phyloP scores from a whole-genome alignment of 2,329 filamentous ascomycete species.

The Xylariomycetidae sp. region DNA sequence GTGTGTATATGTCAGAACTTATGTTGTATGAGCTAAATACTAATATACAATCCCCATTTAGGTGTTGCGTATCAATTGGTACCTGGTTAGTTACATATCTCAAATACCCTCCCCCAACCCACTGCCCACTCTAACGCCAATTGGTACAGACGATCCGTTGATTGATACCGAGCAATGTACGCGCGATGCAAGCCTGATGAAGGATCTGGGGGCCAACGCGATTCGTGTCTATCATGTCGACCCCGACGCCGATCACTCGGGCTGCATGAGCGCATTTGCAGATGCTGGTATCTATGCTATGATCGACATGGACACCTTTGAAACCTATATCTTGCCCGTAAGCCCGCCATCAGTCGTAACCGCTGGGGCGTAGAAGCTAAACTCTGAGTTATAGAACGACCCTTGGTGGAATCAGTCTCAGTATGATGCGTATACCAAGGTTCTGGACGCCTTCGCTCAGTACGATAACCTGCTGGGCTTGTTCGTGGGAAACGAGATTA shows the following conservation, averaged over 20 bases:
- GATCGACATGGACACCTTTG: slow-evolving; percentile 75
- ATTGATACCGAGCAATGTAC: slow-evolving; percentile 70
- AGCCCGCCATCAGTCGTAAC: slow-evolving; percentile 16
- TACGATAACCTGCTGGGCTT: slow-evolving; percentile 81
- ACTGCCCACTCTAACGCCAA: slow-evolving; percentile 4
- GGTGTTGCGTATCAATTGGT: slow-evolving; percentile 68
- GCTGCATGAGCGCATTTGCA: slow-evolving; percentile 76
- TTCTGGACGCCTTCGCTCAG: slow-evolving; percentile 71
- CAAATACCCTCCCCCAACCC: neutral
- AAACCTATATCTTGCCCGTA: slow-evolving; percentile 62
- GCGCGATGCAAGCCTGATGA: slow-evolving; percentile 72
- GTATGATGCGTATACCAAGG: slow-evolving; percentile 60
- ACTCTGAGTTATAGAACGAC: slow-evolving; percentile 35
- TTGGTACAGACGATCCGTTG: slow-evolving; percentile 61
- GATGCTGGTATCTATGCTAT: slow-evolving; percentile 80
- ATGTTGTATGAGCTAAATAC: neutral
- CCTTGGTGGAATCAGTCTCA: slow-evolving; percentile 72
- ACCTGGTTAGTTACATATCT: slow-evolving; percentile 26
- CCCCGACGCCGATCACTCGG: slow-evolving; percentile 62
- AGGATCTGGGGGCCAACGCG: slow-evolving; percentile 73
- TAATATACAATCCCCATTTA: slow-evolving; percentile 27
- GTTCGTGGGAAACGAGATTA: slow-evolving; percentile 85
- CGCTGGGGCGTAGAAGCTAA: slow-evolving; percentile 2
- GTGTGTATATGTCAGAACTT: slow-evolving; percentile 35
- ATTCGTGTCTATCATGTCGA: slow-evolving; percentile 90